Base-by-base conservation (phyloP, 495 filamentous ascomycete genomes). In the Usnea hakonensis region DNA sequence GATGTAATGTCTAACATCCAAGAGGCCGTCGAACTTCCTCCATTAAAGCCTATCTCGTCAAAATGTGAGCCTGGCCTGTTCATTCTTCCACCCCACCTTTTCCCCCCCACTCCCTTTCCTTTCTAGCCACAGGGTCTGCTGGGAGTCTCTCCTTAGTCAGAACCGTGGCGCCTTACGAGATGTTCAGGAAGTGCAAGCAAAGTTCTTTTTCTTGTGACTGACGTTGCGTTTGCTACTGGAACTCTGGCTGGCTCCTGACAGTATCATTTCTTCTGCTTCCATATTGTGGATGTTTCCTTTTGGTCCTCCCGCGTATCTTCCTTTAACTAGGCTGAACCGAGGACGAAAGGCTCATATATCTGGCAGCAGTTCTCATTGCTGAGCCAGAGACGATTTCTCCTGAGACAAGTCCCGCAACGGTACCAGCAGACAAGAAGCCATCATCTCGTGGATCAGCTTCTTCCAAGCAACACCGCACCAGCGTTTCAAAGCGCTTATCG, bases 311-410 rank as follows among this genome's bases (percentile, higher is more conserved):
- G 32, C 14, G 3, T 52, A 32, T 32, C 28, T 30, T 9, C n/a
- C 16, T 19, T 52, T 32, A 7, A 30, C 13, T 30, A 50, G 23
- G 16, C 13, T 17, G 0, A 50, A 5, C 10, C 23, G 6, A 52
- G 48, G 14, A 32, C 14, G 28, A 19, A 28, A 32, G 28, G 48
- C 48, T 50, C 30, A 46, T 32, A 26, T 38, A 0, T 23, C 33
- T 28, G n/a, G 8, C 54, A 74, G 73, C 69, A 41, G 70, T 75
- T 21, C 68, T 71, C 52, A 73, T 74, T 33, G 69, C 62, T 19
- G 70, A 75, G 61, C 71, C 71, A 37, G 72, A 72, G 48, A 63
- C 60, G 40, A 65, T 69, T 17, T 59, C 68, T 35, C 60, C 69
- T 19, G 55, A 57, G 37, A 44, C 56, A 26, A 65, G 36, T 53